Base-by-base conservation (phyloP, 2,329 filamentous ascomycete species). In the Neopestalotiopsis sp. region DNA sequence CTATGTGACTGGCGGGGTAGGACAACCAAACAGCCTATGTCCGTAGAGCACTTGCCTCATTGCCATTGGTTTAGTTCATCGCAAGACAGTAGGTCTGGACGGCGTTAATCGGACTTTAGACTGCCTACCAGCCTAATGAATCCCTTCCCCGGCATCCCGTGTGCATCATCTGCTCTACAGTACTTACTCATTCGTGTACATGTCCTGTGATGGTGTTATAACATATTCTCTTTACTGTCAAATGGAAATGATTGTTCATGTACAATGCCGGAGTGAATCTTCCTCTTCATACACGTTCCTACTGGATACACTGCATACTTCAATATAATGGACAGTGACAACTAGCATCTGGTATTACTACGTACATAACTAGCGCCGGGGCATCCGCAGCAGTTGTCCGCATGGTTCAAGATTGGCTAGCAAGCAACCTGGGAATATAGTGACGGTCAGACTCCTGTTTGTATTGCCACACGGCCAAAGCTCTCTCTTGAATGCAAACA, bases 41-140 rank as follows among this genome's bases (percentile, higher is more conserved):
- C 34, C 34, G 45, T 52, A 20, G 9, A 9, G n/a, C n/a, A n/a
- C 45, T 20, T 20, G 45, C n/a, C 17, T 14, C 3, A 20, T 52
- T n/a, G 9, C n/a, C 5, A 20, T 17, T n/a, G 45, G 45, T 52
- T 13, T 49, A 52, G 61, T 10, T 64, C 42, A 49, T 64, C 61
- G 38, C n/a, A 45, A 38, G 61, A 28, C 28, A 4, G n/a, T 28
- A 24, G n/a, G 57, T 59, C 6, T 20, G 24, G 57, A 28, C 61
- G 61, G 61, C 61, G 61, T 64, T 64, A 64, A 42, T 34, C 61
- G 61, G 61, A 64, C 61, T 64, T 64, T 42, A 64, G 40, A 12
- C 59, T 14, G n/a, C n/a, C 24, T n/a, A 45, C 42, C 42, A 28
- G 42, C 42, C 42, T 52, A 17, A 5, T 52, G 17, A 52, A 20